Conservation (phyloP, 2,329 filamentous ascomycete genomes). For the Colletotrichum kahawae region DNA sequence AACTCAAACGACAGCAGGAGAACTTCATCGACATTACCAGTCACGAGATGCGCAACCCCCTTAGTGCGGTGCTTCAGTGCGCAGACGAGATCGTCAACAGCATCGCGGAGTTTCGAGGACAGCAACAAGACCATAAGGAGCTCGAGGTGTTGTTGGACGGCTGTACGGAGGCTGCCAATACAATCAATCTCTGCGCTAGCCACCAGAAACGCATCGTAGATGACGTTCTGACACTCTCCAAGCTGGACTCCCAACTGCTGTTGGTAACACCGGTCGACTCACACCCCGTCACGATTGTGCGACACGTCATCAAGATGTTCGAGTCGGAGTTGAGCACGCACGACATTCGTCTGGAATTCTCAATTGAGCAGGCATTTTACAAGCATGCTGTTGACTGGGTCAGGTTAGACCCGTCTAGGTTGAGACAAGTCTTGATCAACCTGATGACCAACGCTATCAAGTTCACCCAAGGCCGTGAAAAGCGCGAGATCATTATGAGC, state of each 20-base stretch:
- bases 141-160: conserved; percentile 55
- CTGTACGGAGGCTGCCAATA: conserved; percentile 78
- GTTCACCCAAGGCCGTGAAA: conserved; percentile 66
- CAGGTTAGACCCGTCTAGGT: conserved; percentile 75
- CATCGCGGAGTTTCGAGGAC: conserved; percentile 46
- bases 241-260: conserved; percentile 73
- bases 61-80: conserved; percentile 77
- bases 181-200: conserved; percentile 79
- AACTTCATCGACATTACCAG: conserved; percentile 78
- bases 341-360: conserved; percentile 73
- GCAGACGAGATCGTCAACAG: conserved; percentile 72
- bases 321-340: conserved; percentile 76
- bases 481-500: conserved; percentile 65
- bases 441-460: conserved; percentile 73
- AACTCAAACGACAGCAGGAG: conserved; percentile 75
- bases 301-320: conserved; percentile 78
- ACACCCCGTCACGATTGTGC: conserved; percentile 71
- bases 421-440: conserved; percentile 79
- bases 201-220: conserved; percentile 78
- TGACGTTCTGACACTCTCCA: conserved; percentile 70
- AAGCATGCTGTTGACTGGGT: conserved; percentile 73
- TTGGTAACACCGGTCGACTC: conserved; percentile 74
- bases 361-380: conserved; percentile 70
- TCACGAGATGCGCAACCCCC: conserved; percentile 79
- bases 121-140: conserved; percentile 38